Evolutionary conservation across 257 asterid genomes (phyloP).

Genomic region (Ilex asprella): DNA sequence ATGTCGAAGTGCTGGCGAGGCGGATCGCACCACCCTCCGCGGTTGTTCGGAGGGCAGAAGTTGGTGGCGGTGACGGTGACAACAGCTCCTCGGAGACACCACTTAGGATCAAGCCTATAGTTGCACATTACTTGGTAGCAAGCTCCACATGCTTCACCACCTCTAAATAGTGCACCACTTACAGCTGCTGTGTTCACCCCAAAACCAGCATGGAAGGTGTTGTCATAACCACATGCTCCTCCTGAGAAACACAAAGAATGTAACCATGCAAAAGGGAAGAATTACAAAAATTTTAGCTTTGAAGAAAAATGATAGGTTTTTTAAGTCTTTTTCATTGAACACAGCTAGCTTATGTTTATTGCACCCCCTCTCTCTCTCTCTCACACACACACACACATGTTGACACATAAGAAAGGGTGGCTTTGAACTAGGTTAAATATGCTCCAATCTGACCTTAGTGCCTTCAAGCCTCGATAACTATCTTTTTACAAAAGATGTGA

Average conservation of each 20-base stretch:
- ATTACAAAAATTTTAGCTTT: no score
- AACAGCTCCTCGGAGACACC: slow-evolving; percentile 49
- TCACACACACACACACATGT: no score
- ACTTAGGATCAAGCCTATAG: slow-evolving; percentile 26
- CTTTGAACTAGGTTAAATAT: no score
- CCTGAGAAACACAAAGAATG: slow-evolving; percentile 19
- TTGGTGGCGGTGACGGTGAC: slow-evolving; percentile 63
- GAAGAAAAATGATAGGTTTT: no score
- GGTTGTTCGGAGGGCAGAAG: slow-evolving; percentile 65
- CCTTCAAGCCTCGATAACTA: no score
- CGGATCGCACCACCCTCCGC: slow-evolving; percentile 74
- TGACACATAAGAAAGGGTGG: no score
- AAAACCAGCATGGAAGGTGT: slow-evolving; percentile 48
- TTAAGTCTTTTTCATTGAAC: no score
- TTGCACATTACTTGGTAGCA: slow-evolving; percentile 53
- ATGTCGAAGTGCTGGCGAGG: slow-evolving; percentile 72
- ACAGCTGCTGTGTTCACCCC: slow-evolving; percentile 55
- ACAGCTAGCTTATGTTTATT: no score
- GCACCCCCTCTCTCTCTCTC: no score
- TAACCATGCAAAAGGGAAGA: no score
- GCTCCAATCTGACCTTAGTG: no score
- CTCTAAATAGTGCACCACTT: slow-evolving; percentile 49
- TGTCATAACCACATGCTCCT: slow-evolving; percentile 69
- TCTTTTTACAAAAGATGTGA: no score
- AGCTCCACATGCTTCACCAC: slow-evolving; percentile 63